Evolutionary conservation across 176 grass and related monocot species (phyloP).

Genomic region (Oryza meyeriana): DNA sequence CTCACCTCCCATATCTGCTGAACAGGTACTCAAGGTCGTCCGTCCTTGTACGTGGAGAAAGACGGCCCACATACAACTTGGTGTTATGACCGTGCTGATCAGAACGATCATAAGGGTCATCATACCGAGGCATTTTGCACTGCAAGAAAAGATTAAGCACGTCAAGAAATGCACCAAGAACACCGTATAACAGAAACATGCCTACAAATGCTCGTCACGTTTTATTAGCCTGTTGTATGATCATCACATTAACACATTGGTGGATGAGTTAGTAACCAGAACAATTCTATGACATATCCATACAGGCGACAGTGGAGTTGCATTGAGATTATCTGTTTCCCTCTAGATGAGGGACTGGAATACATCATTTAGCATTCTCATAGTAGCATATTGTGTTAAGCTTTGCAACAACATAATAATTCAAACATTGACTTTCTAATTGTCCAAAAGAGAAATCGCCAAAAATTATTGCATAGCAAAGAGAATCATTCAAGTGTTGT

Average conservation of each 20-base stretch:
- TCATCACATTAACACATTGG: not conserved
- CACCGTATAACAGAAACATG: not conserved
- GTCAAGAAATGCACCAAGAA: slow-evolving; percentile 4
- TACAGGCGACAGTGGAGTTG: not conserved
- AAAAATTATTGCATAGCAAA: not conserved
- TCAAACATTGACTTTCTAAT: not conserved
- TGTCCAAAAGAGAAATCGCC: not conserved
- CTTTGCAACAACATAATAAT: not conserved
- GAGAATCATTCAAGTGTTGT: not conserved
- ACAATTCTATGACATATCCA: not conserved
- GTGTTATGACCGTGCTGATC: slow-evolving; percentile 42
- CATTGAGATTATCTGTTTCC: not conserved
- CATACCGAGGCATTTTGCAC: slow-evolving; percentile 71
- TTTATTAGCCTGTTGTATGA: not conserved
- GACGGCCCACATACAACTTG: slow-evolving; percentile 68
- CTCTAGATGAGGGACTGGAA: not conserved
- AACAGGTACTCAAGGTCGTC: slow-evolving; percentile 73
- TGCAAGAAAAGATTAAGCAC: slow-evolving; percentile 18
- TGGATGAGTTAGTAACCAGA: not conserved
- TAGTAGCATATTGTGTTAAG: not conserved
- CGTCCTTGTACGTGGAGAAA: slow-evolving; percentile 51
- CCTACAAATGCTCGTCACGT: not conserved
- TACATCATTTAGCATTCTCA: not conserved
- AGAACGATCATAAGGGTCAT: slow-evolving; percentile 37
- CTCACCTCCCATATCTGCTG: slow-evolving; percentile 84